Base-by-base conservation (phyloP, 1,284 basidiomycete species). In the Pisolithus thermaeus region DNA sequence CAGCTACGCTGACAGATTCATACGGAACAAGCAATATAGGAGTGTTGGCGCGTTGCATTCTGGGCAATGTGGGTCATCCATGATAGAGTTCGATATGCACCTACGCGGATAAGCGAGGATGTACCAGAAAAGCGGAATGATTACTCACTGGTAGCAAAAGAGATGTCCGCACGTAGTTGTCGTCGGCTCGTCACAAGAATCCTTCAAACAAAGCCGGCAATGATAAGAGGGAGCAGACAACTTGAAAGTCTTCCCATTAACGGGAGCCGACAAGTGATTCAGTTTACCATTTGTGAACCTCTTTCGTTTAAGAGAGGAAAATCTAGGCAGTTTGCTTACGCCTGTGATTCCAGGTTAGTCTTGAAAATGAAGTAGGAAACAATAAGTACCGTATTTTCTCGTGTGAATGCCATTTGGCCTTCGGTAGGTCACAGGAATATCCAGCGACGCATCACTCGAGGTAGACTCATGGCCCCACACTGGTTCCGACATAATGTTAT, bases 151-250 rank as follows among this genome's bases (percentile, higher is more conserved):
- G 48, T 67, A 69, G 49, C 65, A 67, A 54, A 67, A 67, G 38
- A 67, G 43, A 32, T 67, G 65, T 0, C 65, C 65, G 43, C 65
- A 67, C 46, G 65, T 70, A 12, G 68, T 70, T 47, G 66, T 68
- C 47, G 68, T 67, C 49, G 67, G 64, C 47, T 61, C 65, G n/a
- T 69, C 66, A 35, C 65, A 70, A 46, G 64, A 54, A 41, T 63
- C 57, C 40, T 36, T 59, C 41, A 65, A 60, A 51, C 65, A 67
- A n/a, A 56, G 52, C 46, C 68, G 65, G 36, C 65, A 67, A 44
- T 67, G 68, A 28, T 67, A 70, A 12, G 63, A 67, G 2, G 55
- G 47, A 11, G 50, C 20, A 5, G 62, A 50, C 25, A 27, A 7
- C 27, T 43, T 9, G 14, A 43, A 28, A 1, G 42, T 18, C 42